A percentile compares a stretch with the other conserved stretches of the same genome.
These are phyloP conservation scores for Trichoderma koningii DNA, from an alignment of 2,329 filamentous ascomycete species.

Conservation along the genomic window DNA sequence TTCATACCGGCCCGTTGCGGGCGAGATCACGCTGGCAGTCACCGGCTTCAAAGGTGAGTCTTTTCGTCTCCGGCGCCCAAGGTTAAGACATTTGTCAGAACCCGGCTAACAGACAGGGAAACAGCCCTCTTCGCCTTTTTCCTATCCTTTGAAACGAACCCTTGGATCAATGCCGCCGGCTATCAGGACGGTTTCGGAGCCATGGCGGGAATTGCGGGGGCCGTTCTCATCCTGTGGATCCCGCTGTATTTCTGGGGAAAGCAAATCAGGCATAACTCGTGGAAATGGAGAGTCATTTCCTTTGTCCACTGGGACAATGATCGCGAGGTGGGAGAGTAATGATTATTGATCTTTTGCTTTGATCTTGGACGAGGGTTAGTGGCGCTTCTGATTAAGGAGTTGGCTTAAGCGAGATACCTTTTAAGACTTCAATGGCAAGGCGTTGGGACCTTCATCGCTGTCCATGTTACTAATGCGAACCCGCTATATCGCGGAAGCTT, in stretches of 20 bases:
- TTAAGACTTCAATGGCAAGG: neutral
- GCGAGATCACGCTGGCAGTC: conserved; percentile 56
- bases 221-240: conserved; percentile 50
- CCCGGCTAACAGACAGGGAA: conserved; percentile 21
- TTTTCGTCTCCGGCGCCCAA: too few relatives aligned
- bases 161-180: conserved; percentile 54
- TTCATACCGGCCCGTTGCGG: conserved; percentile 58
- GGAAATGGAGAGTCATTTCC: conserved; percentile 51
- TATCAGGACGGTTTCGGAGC: conserved; percentile 55
- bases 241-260: conserved; percentile 57
- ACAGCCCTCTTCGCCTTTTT: conserved; percentile 58
- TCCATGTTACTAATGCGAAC: neutral
- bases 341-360: conserved; percentile 42
- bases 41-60: conserved; percentile 56
- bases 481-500: neutral
- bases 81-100: neutral
- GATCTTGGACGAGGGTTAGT: neutral
- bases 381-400: conserved; percentile 19
- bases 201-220: conserved; percentile 58
- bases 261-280: conserved; percentile 48
- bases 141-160: conserved; percentile 62
- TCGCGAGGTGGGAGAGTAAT: conserved; percentile 56
- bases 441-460: too few relatives aligned
- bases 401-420: conserved; percentile 19
- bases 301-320: conserved; percentile 54